A percentile compares a stretch with the other conserved stretches of the same genome.
phyloP scores from a whole-genome alignment of 179 eudicot genomes.

The Amaranthus tricolor region DNA sequence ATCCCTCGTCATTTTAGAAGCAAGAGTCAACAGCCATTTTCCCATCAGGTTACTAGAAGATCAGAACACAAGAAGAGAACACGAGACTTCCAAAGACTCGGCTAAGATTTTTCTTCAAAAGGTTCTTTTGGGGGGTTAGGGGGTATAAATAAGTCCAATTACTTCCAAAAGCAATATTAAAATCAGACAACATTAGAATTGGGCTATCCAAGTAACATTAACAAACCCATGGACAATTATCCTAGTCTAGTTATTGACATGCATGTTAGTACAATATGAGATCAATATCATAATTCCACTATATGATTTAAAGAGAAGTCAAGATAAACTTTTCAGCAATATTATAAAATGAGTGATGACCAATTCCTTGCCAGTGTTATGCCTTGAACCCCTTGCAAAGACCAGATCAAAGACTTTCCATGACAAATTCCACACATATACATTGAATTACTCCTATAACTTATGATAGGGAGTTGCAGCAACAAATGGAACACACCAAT shows the following conservation, averaged over 20 bases:
- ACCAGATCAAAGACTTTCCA: background rate
- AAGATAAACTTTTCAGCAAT: background rate
- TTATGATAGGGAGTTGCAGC: background rate
- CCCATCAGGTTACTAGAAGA: background rate
- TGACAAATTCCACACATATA: background rate
- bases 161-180: no score
- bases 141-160: no score
- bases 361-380: background rate
- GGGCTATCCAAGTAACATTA: background rate
- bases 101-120: background rate
- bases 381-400: slow-evolving; percentile 8
- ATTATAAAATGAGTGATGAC: background rate
- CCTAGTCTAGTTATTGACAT: background rate
- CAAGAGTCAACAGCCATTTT: slow-evolving; percentile 9
- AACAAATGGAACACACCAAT: background rate
- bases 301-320: slow-evolving; percentile 15
- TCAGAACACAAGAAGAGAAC: background rate
- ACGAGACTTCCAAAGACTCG: background rate
- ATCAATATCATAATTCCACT: slow-evolving; percentile 5
- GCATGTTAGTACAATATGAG: background rate
- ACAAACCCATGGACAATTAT: background rate
- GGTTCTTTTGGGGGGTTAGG: no score
- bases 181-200: background rate
- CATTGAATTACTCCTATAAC: background rate
- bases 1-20: background rate